Percentiles rank a stretch among this genome's conserved stretches.
Conservation (phyloP, 2,329 filamentous ascomycete genomes). For the Pseudogymnoascus sp. region DNA sequence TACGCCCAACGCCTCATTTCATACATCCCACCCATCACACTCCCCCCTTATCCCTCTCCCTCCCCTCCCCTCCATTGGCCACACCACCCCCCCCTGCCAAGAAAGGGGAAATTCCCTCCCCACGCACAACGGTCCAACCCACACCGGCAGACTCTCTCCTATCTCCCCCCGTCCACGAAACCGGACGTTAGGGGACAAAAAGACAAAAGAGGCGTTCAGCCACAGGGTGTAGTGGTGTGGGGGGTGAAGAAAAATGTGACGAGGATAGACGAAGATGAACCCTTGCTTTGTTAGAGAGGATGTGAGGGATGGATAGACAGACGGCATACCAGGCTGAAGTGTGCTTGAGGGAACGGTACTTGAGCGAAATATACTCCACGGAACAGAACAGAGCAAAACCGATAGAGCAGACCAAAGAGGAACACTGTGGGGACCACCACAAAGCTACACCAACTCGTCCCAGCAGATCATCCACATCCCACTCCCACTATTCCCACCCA, state of each 20-base stretch:
- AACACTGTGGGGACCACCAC: neutral
- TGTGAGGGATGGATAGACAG: neutral
- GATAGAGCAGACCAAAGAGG: neutral
- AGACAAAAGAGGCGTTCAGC: neutral
- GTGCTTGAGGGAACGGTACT: neutral
- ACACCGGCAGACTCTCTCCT: neutral
- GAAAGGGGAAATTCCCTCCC: slow-evolving; percentile 1
- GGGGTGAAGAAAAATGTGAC: neutral
- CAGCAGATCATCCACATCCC: neutral
- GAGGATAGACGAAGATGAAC: neutral
- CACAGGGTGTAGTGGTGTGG: neutral
- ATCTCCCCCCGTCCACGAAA: neutral
- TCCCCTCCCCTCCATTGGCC: neutral
- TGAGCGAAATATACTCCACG: no score
- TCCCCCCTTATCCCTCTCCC: neutral
- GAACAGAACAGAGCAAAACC: neutral
- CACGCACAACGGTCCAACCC: neutral
- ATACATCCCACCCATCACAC: neutral
- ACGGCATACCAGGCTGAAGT: neutral
- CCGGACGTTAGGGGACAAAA: neutral
- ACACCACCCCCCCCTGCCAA: neutral
- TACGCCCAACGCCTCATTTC: neutral
- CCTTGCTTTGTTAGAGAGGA: neutral
- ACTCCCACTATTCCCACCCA: neutral
- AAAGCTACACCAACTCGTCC: neutral